Conservation (phyloP, 495 filamentous ascomycete species). For the Emericellopsis terricola region DNA sequence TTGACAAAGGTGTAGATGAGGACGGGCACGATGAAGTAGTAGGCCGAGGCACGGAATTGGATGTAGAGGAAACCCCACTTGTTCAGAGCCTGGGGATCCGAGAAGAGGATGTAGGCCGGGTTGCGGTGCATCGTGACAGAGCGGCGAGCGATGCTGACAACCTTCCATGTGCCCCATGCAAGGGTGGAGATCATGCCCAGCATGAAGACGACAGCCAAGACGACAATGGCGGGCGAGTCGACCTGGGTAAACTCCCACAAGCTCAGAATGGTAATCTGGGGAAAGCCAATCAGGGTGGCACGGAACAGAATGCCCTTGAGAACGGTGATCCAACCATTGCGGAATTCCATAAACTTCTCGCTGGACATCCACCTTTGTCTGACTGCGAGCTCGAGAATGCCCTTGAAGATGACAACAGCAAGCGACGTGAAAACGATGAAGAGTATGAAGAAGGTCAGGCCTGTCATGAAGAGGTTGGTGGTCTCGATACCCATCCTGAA, state of each 20-base stretch:
- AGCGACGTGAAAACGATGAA: constrained; percentile 57
- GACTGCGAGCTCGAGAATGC: constrained; percentile 48
- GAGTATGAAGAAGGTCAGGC: constrained; percentile 74
- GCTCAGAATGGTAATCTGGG: constrained; percentile 80
- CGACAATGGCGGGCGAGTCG: constrained; percentile 77
- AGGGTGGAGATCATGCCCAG: constrained; percentile 63
- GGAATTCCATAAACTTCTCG: constrained; percentile 87
- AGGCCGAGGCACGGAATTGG: constrained; percentile 88
- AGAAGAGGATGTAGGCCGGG: constrained; percentile 93
- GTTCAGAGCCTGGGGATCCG: constrained; percentile 79
- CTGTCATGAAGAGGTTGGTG: constrained; percentile 90
- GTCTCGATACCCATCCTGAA: constrained; percentile 72
- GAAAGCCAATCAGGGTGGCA: constrained; percentile 79
- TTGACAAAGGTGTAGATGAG: constrained; percentile 71
- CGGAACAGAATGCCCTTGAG: constrained; percentile 87
- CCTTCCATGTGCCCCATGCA: constrained; percentile 78
- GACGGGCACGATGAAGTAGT: constrained; percentile 85
- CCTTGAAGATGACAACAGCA: constrained; percentile 65
- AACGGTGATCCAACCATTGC: constrained; percentile 62
- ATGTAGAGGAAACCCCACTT: constrained; percentile 99
- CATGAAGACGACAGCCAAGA: constrained; percentile 80
- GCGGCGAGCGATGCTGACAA: constrained; percentile 72
- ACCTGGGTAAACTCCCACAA: constrained; percentile 82
- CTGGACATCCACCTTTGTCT: constrained; percentile 62
- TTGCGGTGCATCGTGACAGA: constrained; percentile 89